These are phyloP conservation scores for Umbelopsis ramanniana DNA, from an alignment of 192 early-diverging fungal species.

Conservation along the genomic window DNA sequence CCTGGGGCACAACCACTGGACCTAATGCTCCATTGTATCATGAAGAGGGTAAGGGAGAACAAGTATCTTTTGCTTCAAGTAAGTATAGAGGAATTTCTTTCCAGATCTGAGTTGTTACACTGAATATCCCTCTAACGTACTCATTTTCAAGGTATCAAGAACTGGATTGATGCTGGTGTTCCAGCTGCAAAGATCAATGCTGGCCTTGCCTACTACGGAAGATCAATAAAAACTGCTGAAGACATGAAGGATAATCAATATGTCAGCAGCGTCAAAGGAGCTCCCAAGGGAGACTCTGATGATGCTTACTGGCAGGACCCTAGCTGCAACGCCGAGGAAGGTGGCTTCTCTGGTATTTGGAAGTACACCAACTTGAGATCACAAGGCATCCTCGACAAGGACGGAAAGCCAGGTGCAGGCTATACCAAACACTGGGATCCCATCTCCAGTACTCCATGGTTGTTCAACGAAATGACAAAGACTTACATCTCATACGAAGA, in stretches of 20 bases:
- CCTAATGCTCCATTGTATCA: conserved; percentile 63
- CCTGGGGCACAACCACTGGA: conserved; percentile 63
- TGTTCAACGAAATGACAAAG: conserved; percentile 59
- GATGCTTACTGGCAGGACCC: conserved; percentile 55
- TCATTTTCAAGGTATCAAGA: conserved; percentile 41
- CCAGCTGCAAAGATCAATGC: conserved; percentile 60
- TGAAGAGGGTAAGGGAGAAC: conserved; percentile 36
- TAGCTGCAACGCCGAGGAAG: conserved; percentile 44
- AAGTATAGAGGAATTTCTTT: not conserved
- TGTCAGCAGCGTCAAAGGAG: conserved; percentile 36
- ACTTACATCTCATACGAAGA: conserved; percentile 83
- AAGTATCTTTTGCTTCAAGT: conserved; percentile 46
- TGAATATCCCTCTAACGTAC: too few relatives aligned
- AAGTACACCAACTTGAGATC: conserved; percentile 62
- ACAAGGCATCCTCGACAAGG: conserved; percentile 50
- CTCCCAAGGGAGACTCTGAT: conserved; percentile 61
- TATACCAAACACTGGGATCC: conserved; percentile 65
- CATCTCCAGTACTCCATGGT: conserved; percentile 55
- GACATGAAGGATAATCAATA: conserved; percentile 49
- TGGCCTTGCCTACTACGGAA: conserved; percentile 69
- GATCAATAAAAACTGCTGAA: conserved; percentile 47
- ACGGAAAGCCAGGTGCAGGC: conserved; percentile 49
- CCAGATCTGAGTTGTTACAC: not conserved
- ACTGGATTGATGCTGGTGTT: conserved; percentile 63
- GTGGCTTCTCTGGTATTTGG: conserved; percentile 60